Conservation (phyloP, 257 asterid species). For the Cinchona pubescens region DNA sequence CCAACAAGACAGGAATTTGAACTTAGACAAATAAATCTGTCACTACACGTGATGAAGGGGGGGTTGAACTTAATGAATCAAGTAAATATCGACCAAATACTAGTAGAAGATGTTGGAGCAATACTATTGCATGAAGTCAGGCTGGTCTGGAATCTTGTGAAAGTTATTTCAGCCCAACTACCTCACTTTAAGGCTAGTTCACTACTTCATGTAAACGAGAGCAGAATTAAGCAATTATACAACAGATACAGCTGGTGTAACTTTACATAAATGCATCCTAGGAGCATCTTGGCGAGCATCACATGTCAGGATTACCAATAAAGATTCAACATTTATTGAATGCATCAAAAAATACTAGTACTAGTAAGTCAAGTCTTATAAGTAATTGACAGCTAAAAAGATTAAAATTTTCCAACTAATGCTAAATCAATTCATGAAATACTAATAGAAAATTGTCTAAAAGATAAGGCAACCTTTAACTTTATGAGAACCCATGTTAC, state of each 20-base stretch:
- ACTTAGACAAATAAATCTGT: not conserved
- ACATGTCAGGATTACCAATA: not conserved
- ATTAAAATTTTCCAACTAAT: not conserved
- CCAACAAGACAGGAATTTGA: not conserved
- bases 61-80: not conserved
- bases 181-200: conserved; percentile 11
- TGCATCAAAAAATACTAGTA: not conserved
- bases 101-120: not conserved
- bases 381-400: not conserved
- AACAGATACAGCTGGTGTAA: not conserved
- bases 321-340: not conserved
- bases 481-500: not conserved
- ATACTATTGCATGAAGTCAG: not conserved
- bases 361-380: not conserved
- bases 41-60: not conserved
- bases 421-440: not conserved
- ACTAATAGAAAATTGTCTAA: not conserved
- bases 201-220: conserved; percentile 8
- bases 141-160: conserved; percentile 17
- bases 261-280: not conserved
- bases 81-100: not conserved
- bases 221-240: not conserved
- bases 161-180: conserved; percentile 1
- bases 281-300: not conserved
- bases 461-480: not conserved